Evolutionary conservation across 768 basidiomycete genomes (phyloP), one percentile per base, ranked within the genome.

Genomic region (Lanmaoa pseudosensibilis): DNA sequence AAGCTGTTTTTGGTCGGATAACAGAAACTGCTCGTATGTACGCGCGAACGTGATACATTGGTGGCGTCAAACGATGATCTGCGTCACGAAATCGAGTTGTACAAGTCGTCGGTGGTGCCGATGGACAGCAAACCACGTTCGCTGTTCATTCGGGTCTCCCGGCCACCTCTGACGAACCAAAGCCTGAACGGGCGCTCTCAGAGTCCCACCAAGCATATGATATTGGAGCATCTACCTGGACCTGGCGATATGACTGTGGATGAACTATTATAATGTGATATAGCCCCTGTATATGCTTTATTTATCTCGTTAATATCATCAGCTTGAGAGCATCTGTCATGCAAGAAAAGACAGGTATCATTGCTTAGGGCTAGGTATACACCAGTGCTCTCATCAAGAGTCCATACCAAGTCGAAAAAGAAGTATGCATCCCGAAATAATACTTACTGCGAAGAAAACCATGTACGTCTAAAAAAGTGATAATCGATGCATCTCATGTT

Each of bases 31-130:
- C 75, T 78, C 5, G 61, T 74, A 59, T 71, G 80, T 49, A 73
- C 67, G 30, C 77, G 75, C 19, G 83, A 84, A 47, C 78, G 78
- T 12, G 84, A 86, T 50, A 65, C 70, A n/a, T 62, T 75, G n/a
- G 61, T 60, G 7, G 69, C 71, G 2, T 67, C 75, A 9, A 83
- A 81, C 43, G 74, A 74, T 1, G 78, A 77, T n/a, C 71, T 87
- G 2, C 71, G 71, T 41, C 73, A 78, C 40, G 86, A 87, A 62
- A 69, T 87, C 4, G 78, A 78, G 37, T 74, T 83, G 77, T 87
- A 86, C 70, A 85, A 79, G 56, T 85, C 85, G 15, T 79, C 83
- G 32, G 71, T 75, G 62, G 73, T 83, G 15, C 78, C 81, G 0
- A 47, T 70, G 18, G 78, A 79, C 4, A 72, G 69, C 61, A 85